These are phyloP conservation scores for Hericium coralloides DNA, from an alignment of 768 basidiomycete species.

Conservation along the genomic window DNA sequence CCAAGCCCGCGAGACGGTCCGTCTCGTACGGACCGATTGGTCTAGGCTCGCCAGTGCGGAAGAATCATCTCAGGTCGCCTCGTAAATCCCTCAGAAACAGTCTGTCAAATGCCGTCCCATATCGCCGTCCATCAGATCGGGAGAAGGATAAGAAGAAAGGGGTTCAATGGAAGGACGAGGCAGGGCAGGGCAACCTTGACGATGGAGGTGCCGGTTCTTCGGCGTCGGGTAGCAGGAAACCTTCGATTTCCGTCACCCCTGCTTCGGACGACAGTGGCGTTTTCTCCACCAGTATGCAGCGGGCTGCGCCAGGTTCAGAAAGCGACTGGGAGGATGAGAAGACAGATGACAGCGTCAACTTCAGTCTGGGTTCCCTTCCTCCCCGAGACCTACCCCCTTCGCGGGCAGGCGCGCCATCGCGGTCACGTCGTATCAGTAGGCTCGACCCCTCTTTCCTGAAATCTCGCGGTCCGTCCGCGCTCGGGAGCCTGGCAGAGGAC, in stretches of 20 bases:
- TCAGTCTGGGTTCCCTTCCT: slow-evolving; percentile 36
- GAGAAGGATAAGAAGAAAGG: slow-evolving; percentile 59
- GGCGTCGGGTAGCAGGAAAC: slow-evolving; percentile 15
- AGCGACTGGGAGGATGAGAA: slow-evolving; percentile 90
- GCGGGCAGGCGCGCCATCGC: slow-evolving; percentile 4
- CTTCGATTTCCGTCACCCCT: slow-evolving; percentile 22
- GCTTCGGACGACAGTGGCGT: slow-evolving; percentile 29
- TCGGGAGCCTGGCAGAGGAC: slow-evolving; percentile 63
- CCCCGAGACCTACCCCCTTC: slow-evolving; percentile 10
- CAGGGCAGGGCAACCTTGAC: slow-evolving; percentile 71
- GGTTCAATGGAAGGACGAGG: slow-evolving; percentile 85
- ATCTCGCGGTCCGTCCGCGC: slow-evolving; percentile 35
- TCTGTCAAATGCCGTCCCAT: slow-evolving; percentile 37
- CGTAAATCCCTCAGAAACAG: slow-evolving; percentile 28
- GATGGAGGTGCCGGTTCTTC: slow-evolving; percentile 35
- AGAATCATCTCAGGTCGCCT: slow-evolving; percentile 27
- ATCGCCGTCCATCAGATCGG: slow-evolving; percentile 56
- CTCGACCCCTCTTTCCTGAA: slow-evolving; percentile 64
- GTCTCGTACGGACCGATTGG: slow-evolving; percentile 32
- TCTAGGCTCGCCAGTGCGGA: slow-evolving; percentile 35
- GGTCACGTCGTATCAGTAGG: slow-evolving; percentile 43
- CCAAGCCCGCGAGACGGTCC: slow-evolving; percentile 33
- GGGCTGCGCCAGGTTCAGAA: slow-evolving; percentile 46
- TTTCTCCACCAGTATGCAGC: slow-evolving; percentile 26
- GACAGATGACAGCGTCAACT: slow-evolving; percentile 66